Base-by-base conservation (phyloP, 176 grass and related monocot genomes). In the Zoysia pacifica region DNA sequence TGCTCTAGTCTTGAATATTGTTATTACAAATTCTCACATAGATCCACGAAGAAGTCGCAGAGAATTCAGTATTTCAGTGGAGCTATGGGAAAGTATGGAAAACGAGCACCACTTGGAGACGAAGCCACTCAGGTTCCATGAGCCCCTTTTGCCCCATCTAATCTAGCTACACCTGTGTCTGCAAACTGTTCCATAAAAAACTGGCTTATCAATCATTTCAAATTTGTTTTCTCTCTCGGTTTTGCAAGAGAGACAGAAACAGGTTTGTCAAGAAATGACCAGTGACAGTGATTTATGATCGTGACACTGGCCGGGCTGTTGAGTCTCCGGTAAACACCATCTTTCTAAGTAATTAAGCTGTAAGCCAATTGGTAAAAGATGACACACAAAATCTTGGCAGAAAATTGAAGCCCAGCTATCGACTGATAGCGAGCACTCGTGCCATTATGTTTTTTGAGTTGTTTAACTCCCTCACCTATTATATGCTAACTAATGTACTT, bases 31-130 rank as follows among this genome's bases (percentile, higher is more conserved):
- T 64, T 48, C 15, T 56, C 1, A 41, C 71, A 16, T 53, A 87
- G 72, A 65, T 74, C 66, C 59, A 62, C 67, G 67, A 76, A 18
- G 62, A 89, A 60, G 76, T 81, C 73, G 75, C 82, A 86, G 80
- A 85, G 75, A 28, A 28, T 28, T 28, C 28, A 28, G 28, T 28
- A 28, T 28, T 86, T 85, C 72, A 89, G 81, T 91, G 86, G 70
- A 81, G 52, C 49, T 78, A 82, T 90, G 88, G 84, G 76, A 85
- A 91, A 90, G 88, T 87, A 93, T 88, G 76, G 74, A 84, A 28
- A 28, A 28, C 28, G 70, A 67, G 76, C 65, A 74, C 89, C 90
- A 93, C 93, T 90, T 93, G 83, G 78, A 82, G 73, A 89, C 81
- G 90, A 97, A 92, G 85, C 87, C 87, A 90, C 82, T 82, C 73